Evolutionary conservation across 345 rosid genomes (phyloP), one percentile per base, ranked within the genome.

Genomic region (Citrus inodora): DNA sequence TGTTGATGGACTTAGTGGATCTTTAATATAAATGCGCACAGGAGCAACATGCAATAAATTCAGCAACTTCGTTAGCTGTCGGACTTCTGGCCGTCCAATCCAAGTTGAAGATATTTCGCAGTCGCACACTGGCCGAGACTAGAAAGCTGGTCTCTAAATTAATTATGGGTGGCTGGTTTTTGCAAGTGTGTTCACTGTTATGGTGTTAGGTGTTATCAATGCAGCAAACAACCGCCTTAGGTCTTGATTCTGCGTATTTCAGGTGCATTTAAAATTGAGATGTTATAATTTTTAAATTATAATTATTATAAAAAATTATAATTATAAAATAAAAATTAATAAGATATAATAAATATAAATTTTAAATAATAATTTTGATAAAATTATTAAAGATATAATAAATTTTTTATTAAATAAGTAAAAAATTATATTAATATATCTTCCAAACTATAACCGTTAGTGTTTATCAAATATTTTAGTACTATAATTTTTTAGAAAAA

Each of bases 201-300:
- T 7, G 25, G 25, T 25, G 7, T 14, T 2, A 21, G 25, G 25
- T 25, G 7, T 14, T 2, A 21, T 30, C 38, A 17, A 14, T 17
- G 67, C 37, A 17, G 17, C 67, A 6, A 10, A 10, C 48, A 11
- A 3, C 48, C 1, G 4, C 4, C 0, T 42, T 4, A n/a, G 1
- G 65, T 25, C 24, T 61, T 27, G 3, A 5, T 28, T 5, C 14
- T 3, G 2, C 27, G 21, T 1, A 24, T 28, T 30, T 30, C 0
- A 30, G 3, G 32, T 30, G 32, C 4, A 0, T 30, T 30, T 30
- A 0, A 30, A 0, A 0, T 30, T 30, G 0, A 30, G 0, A 0
- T 30, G 0, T 3, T 3, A 0, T 30, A 30, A 3, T 3, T 30
- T 30, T 30, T 30, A 30, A 30, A 0, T 0, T 30, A 2, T 30